Conservation (phyloP, 768 basidiomycete species). For the Multifurca ochricompacta region DNA sequence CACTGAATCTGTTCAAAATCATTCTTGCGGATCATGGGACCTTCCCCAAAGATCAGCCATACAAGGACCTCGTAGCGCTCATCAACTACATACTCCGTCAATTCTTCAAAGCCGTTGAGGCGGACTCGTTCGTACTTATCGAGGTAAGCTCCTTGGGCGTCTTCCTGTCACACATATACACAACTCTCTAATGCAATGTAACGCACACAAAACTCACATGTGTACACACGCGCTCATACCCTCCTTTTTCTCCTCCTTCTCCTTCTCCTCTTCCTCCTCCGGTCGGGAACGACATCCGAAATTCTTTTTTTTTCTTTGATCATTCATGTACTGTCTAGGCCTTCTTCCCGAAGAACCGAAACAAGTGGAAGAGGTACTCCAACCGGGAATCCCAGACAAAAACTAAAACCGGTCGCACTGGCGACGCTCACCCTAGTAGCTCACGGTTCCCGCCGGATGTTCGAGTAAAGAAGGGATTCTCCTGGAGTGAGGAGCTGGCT, state of each 20-base stretch:
- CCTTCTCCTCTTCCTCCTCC: neutral
- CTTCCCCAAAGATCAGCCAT: conserved; percentile 68
- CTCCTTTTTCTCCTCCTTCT: conserved; percentile 27
- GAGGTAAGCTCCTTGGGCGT: conserved; percentile 47
- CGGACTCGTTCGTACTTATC: conserved; percentile 80
- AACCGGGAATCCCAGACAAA: conserved; percentile 59
- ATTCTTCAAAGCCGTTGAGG: conserved; percentile 88
- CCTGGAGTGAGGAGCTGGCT: conserved; percentile 85
- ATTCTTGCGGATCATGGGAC: conserved; percentile 77
- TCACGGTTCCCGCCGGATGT: conserved; percentile 56
- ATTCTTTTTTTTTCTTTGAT: neutral
- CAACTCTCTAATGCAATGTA: no score
- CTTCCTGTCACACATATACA: neutral
- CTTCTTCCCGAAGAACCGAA: conserved; percentile 85
- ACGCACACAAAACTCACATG: no score
- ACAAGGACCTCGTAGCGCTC: conserved; percentile 76
- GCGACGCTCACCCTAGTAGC: no score
- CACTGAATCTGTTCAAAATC: conserved; percentile 78
- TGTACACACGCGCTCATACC: no score
- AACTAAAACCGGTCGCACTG: conserved; percentile 32
- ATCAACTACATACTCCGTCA: conserved; percentile 83
- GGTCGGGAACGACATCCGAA: neutral
- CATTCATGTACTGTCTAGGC: conserved; percentile 38
- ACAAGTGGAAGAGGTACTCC: conserved; percentile 79
- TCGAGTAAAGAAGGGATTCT: conserved; percentile 77